These are phyloP conservation scores for Cucurbita ficifolia DNA, from an alignment of 306 rosid species.

Conservation along the genomic window DNA sequence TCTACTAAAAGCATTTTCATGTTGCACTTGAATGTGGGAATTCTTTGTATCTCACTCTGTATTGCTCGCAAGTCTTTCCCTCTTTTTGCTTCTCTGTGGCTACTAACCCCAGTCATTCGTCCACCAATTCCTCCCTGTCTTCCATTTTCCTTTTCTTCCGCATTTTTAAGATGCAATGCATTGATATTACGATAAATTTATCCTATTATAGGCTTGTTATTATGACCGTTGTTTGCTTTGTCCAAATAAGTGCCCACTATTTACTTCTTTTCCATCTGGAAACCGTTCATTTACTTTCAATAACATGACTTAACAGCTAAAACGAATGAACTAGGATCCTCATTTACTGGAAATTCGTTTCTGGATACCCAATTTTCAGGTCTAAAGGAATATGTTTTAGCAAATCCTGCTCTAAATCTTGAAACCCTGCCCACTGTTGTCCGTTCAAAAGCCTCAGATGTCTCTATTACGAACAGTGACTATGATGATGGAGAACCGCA, in stretches of 20 bases:
- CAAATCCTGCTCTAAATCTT: constrained; percentile 46
- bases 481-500: constrained; percentile 35
- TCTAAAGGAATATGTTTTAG: constrained; percentile 74
- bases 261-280: not conserved
- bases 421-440: constrained; percentile 26
- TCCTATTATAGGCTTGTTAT: not conserved
- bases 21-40: not conserved
- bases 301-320: not conserved
- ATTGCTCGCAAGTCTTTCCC: not conserved
- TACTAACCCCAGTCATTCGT: not conserved
- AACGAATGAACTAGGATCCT: not conserved
- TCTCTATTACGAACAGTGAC: constrained; percentile 32
- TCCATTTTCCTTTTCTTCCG: not conserved
- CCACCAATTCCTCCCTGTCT: not conserved
- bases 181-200: no score
- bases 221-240: not conserved
- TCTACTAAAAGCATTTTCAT: not conserved
- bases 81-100: not conserved
- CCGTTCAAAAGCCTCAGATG: constrained; percentile 35
- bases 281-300: not conserved
- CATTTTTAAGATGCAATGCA: no score
- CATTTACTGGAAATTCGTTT: constrained; percentile 6
- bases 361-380: constrained; percentile 34
- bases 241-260: not conserved
- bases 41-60: not conserved